Evolutionary conservation across 805 yeast species (phyloP).

Genomic region (Suhomyces kilbournensis): DNA sequence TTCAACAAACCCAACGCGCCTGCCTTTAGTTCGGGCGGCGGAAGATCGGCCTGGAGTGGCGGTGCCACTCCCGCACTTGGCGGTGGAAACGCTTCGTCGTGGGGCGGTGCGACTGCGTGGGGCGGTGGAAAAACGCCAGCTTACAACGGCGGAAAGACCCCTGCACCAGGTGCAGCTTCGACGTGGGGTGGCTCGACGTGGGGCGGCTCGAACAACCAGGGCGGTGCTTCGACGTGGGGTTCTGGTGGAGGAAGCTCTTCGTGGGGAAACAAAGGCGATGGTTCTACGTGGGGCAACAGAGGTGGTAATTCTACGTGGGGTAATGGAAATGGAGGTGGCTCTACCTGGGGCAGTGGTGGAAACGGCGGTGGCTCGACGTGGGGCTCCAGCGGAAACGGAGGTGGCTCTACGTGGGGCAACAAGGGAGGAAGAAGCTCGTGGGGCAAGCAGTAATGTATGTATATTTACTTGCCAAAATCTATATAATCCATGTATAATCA

Average conservation of each 20-base stretch:
- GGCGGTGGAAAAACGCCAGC: constrained; percentile 25
- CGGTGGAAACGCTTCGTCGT: constrained; percentile 10
- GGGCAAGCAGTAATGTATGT: constrained; percentile 4
- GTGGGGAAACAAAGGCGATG: constrained; percentile 16
- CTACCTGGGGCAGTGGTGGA: constrained; percentile 5
- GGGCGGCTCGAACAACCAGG: constrained; percentile 1
- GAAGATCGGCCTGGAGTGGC: constrained; percentile 56
- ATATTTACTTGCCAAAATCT: background rate
- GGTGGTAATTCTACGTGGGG: constrained; percentile 32
- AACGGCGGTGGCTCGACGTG: constrained; percentile 7
- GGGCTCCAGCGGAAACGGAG: constrained; percentile 10
- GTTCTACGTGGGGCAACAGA: constrained; percentile 17
- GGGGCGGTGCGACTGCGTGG: constrained; percentile 53
- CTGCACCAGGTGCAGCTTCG: constrained; percentile 27
- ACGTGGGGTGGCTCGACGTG: constrained; percentile 37
- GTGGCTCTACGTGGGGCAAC: constrained; percentile 5
- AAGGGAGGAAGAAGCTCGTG: constrained; percentile 8
- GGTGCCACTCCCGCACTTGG: constrained; percentile 27
- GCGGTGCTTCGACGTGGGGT: constrained; percentile 17
- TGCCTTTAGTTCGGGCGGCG: constrained; percentile 35
- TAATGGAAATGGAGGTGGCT: constrained; percentile 11
- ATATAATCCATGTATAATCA: background rate
- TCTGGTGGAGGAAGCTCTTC: constrained; percentile 10
- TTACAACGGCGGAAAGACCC: constrained; percentile 20
- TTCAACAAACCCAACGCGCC: constrained; percentile 23